Conservation (phyloP, 1,284 basidiomycete species). For the Ceratobasidium sp. region DNA sequence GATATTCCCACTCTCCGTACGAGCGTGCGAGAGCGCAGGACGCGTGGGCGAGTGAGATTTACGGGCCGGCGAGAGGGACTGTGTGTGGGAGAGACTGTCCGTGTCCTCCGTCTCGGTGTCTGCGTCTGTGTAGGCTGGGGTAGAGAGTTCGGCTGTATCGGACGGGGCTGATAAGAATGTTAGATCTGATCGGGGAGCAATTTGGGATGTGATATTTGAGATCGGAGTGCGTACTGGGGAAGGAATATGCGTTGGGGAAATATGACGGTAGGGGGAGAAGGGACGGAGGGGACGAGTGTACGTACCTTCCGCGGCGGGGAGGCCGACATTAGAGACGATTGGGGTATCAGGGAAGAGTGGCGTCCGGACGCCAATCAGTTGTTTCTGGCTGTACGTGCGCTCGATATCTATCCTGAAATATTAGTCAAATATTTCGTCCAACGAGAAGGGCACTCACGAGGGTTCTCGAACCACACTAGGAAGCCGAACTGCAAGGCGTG, state of each 20-base stretch:
- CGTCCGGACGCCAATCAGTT: constrained; percentile 84
- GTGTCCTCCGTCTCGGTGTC: constrained; percentile 78
- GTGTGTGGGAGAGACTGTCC: constrained; percentile 25
- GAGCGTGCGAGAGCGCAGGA: neutral
- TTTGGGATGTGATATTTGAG: no score
- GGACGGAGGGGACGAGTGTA: neutral
- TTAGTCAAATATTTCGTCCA: neutral
- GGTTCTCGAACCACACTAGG: constrained; percentile 96
- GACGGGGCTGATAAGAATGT: constrained; percentile 35
- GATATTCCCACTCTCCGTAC: neutral
- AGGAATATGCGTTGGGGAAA: no score
- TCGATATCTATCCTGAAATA: constrained; percentile 77
- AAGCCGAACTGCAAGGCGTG: constrained; percentile 97
- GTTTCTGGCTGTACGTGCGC: constrained; percentile 87
- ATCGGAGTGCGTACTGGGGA: no score
- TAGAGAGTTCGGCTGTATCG: constrained; percentile 55
- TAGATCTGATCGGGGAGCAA: neutral
- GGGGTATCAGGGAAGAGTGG: neutral
- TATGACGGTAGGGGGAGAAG: no score
- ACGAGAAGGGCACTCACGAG: constrained; percentile 69
- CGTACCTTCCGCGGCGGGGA: constrained; percentile 35
- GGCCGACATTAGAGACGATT: constrained; percentile 41
- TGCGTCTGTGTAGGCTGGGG: constrained; percentile 77
- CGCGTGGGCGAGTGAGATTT: neutral
- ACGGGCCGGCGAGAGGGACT: constrained; percentile 8